A percentile compares a stretch with the other conserved stretches of the same genome.
These are phyloP conservation scores for Naganishia sp. DNA, from an alignment of 1,284 basidiomycete genomes.

Conservation along the genomic window DNA sequence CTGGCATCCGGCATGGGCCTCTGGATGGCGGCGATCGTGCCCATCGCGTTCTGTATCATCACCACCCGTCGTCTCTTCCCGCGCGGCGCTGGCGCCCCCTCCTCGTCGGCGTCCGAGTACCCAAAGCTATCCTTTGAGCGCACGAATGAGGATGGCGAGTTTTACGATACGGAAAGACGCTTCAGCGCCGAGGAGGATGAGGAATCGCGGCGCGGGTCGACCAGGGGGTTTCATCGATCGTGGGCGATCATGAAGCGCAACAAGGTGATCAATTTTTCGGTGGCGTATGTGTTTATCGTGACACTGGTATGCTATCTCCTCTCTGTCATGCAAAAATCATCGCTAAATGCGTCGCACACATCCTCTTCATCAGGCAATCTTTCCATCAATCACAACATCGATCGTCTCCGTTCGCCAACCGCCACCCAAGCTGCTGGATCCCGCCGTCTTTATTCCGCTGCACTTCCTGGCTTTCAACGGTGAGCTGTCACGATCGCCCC, in stretches of 20 bases:
- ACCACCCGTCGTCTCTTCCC: slow-evolving; percentile 18
- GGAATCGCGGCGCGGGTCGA: slow-evolving; percentile 15
- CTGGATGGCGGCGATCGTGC: slow-evolving; percentile 42
- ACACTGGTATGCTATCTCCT: slow-evolving; percentile 65
- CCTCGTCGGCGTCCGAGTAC: neutral
- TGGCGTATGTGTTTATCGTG: slow-evolving; percentile 72
- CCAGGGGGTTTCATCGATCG: slow-evolving; percentile 31
- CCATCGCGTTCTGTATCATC: slow-evolving; percentile 29
- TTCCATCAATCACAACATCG: slow-evolving; percentile 77
- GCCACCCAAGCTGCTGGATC: slow-evolving; percentile 44
- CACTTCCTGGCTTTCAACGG: slow-evolving; percentile 55
- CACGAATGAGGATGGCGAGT: slow-evolving; percentile 14
- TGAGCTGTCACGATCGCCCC: slow-evolving; percentile 37
- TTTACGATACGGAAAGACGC: slow-evolving; percentile 24
- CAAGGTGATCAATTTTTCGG: slow-evolving; percentile 67
- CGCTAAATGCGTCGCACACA: neutral
- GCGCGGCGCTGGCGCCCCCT: neutral
- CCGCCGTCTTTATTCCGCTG: slow-evolving; percentile 51
- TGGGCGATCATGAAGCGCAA: slow-evolving; percentile 61
- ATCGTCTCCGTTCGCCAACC: slow-evolving; percentile 65
- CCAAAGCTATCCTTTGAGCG: slow-evolving; percentile 19
- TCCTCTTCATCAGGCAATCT: slow-evolving; percentile 65
- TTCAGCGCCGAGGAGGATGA: slow-evolving; percentile 30
- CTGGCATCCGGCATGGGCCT: slow-evolving; percentile 45
- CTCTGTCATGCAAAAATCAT: no score